Conservation (phyloP, 805 yeast species). For the Candida maris region DNA sequence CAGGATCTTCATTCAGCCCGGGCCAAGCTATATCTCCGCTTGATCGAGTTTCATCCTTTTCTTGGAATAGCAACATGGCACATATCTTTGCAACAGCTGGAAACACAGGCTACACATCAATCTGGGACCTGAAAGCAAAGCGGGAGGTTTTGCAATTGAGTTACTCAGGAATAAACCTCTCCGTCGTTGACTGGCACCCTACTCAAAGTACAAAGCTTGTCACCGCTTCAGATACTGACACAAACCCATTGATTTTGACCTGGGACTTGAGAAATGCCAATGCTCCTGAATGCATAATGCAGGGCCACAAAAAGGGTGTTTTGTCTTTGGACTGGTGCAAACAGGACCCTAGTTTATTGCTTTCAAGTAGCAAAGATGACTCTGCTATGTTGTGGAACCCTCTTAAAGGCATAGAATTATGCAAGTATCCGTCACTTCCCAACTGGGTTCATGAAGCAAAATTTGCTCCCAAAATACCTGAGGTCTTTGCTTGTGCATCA, state of each 20-base stretch:
- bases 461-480: conserved; percentile 88
- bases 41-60: conserved; percentile 74
- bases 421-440: conserved; percentile 86
- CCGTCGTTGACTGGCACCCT: conserved; percentile 95
- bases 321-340: conserved; percentile 91
- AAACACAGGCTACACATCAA: conserved; percentile 77
- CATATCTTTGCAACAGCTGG: conserved; percentile 93
- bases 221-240: conserved; percentile 83
- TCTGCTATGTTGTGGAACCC: conserved; percentile 91
- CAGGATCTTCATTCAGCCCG: conserved; percentile 56
- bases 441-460: conserved; percentile 90
- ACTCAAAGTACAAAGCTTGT: conserved; percentile 76
- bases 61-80: conserved; percentile 83
- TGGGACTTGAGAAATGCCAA: conserved; percentile 96
- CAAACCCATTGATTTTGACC: conserved; percentile 71
- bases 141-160: conserved; percentile 85
- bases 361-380: conserved; percentile 93
- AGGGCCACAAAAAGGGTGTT: conserved; percentile 86
- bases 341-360: conserved; percentile 70
- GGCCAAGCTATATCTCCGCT: conserved; percentile 75
- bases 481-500: conserved; percentile 82
- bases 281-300: conserved; percentile 74
- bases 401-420: conserved; percentile 61
- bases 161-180: conserved; percentile 68
- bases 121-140: conserved; percentile 89